Conservation (phyloP, 768 basidiomycete species). For the Thelephora aurantiotincta region DNA sequence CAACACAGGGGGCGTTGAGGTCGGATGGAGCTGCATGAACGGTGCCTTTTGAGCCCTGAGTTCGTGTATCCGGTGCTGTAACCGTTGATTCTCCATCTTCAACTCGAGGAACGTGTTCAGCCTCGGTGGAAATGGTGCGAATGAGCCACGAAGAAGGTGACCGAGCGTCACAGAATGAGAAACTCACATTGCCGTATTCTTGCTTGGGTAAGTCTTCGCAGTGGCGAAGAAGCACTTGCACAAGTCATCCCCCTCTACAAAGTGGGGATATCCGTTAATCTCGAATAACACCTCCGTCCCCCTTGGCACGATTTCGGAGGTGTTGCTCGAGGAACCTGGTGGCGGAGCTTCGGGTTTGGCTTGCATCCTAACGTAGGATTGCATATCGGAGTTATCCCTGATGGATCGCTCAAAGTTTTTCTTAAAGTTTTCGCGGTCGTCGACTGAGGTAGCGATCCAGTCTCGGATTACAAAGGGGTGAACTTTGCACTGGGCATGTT, state of each 20-base stretch:
- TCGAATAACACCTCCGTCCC: constrained; percentile 51
- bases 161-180: background rate
- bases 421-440: constrained; percentile 36
- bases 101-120: constrained; percentile 67
- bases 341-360: constrained; percentile 21
- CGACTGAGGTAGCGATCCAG: constrained; percentile 21
- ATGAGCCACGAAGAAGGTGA: constrained; percentile 4
- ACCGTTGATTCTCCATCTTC: constrained; percentile 74
- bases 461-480: background rate
- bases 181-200: constrained; percentile 52
- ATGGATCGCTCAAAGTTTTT: constrained; percentile 41
- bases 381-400: constrained; percentile 32
- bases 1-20: too few species aligned
- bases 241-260: constrained; percentile 19
- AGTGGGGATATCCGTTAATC: constrained; percentile 51
- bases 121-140: constrained; percentile 22
- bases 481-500: constrained; percentile 4
- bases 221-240: constrained; percentile 59
- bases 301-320: constrained; percentile 12
- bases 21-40: background rate
- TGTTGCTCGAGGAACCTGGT: constrained; percentile 4
- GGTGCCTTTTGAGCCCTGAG: constrained; percentile 17
- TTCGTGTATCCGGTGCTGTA: constrained; percentile 46
- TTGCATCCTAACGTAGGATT: constrained; percentile 47
- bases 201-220: constrained; percentile 66